Evolutionary conservation across 2,329 filamentous ascomycete species (phyloP).

Genomic region (Cladosporium velox): DNA sequence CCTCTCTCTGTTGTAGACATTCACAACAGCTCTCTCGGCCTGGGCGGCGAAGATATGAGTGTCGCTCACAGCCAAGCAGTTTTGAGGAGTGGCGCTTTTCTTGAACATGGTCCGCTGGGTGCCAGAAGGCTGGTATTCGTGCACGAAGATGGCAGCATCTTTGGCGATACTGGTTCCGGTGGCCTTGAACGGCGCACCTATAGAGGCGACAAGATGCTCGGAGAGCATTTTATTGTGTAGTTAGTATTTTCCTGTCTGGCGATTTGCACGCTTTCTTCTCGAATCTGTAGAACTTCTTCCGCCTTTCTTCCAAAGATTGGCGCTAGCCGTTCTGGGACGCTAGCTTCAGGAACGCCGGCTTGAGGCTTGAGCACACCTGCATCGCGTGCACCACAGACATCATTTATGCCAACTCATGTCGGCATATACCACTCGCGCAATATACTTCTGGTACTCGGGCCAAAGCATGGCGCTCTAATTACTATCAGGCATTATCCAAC

Average conservation of each 20-base stretch:
- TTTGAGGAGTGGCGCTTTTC: slow-evolving; percentile 80
- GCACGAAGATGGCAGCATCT: slow-evolving; percentile 84
- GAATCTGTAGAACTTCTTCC: slow-evolving; percentile 4
- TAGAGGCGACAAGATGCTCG: slow-evolving; percentile 53
- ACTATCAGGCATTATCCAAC: not conserved
- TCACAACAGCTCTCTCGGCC: slow-evolving; percentile 84
- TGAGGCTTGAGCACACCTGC: not conserved
- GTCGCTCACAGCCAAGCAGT: slow-evolving; percentile 76
- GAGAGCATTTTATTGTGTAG: slow-evolving; percentile 46
- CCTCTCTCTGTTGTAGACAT: slow-evolving; percentile 83
- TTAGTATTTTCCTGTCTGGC: not conserved
- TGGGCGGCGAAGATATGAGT: slow-evolving; percentile 91
- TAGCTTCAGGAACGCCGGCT: slow-evolving; percentile 5
- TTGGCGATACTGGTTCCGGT: slow-evolving; percentile 57
- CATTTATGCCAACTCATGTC: not conserved
- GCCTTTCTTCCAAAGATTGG: slow-evolving; percentile 3
- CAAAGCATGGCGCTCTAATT: not conserved
- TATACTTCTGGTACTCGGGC: not conserved
- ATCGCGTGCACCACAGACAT: not conserved
- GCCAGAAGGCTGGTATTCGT: slow-evolving; percentile 76
- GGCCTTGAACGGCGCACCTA: slow-evolving; percentile 44
- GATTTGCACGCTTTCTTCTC: slow-evolving; percentile 8
- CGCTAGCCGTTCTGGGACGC: slow-evolving; percentile 1
- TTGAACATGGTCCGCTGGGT: slow-evolving; percentile 80
- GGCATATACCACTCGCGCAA: not conserved